Evolutionary conservation across 352 stramenopile genomes (phyloP).

Genomic region (Phytophthora sansomeana): DNA sequence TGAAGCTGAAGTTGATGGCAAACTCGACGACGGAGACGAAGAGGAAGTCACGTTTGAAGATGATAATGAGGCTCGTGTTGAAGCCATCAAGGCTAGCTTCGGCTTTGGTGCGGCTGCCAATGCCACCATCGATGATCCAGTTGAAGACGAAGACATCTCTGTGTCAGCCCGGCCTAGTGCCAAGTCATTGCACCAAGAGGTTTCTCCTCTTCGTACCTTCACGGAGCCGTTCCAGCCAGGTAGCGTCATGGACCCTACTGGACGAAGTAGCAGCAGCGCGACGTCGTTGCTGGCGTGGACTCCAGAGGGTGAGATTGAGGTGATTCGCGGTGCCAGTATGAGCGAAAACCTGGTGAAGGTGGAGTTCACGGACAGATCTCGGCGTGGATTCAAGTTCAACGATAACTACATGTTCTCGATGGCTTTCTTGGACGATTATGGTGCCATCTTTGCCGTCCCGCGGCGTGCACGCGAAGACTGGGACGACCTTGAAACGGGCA

Average conservation of each 20-base stretch:
- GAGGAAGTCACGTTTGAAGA: slow-evolving; percentile 56
- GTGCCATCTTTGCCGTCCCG: slow-evolving; percentile 79
- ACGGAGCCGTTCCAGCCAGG: slow-evolving; percentile 77
- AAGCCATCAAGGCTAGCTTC: slow-evolving; percentile 86
- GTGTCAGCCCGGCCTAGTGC: slow-evolving; percentile 5
- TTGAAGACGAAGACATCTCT: slow-evolving; percentile 29
- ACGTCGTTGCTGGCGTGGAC: slow-evolving; percentile 79
- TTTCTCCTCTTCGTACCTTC: slow-evolving; percentile 39
- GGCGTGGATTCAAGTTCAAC: slow-evolving; percentile 86
- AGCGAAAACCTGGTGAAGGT: slow-evolving; percentile 84
- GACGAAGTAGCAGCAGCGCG: slow-evolving; percentile 30
- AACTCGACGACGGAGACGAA: slow-evolving; percentile 41
- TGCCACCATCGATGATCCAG: slow-evolving; percentile 27
- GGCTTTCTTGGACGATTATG: slow-evolving; percentile 72
- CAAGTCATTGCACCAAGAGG: slow-evolving; percentile 8
- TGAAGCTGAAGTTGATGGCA: slow-evolving; percentile 53
- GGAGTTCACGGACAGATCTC: slow-evolving; percentile 82
- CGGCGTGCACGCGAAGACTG: slow-evolving; percentile 68
- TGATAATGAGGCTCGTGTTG: slow-evolving; percentile 74
- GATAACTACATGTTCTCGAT: slow-evolving; percentile 89
- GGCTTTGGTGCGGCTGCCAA: slow-evolving; percentile 66
- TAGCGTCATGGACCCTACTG: slow-evolving; percentile 48
- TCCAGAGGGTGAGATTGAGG: slow-evolving; percentile 81
- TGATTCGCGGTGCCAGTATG: slow-evolving; percentile 69
- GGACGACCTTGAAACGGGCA: slow-evolving; percentile 50